Evolutionary conservation across 441 rosid species (phyloP).

Genomic region (Populus hybrid): DNA sequence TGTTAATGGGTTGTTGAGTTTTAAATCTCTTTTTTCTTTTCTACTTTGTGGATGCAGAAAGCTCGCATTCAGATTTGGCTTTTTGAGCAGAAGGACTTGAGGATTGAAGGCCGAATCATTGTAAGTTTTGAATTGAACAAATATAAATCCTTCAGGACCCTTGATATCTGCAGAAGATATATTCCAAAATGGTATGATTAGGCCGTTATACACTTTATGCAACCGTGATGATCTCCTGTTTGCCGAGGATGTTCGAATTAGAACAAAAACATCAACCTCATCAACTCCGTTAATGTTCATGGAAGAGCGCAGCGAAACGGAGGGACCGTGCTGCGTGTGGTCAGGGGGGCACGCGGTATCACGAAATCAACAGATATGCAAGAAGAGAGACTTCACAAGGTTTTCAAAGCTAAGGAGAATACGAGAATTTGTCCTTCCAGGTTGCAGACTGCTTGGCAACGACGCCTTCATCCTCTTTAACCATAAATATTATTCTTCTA

Average conservation of each 20-base stretch:
- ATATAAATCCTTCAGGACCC: background rate
- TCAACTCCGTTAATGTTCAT: background rate
- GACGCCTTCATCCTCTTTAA: background rate
- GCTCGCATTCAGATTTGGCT: slow-evolving; percentile 96
- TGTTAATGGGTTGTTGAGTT: background rate
- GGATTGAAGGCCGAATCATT: slow-evolving; percentile 90
- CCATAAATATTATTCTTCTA: background rate
- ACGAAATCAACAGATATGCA: background rate
- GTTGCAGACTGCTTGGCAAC: background rate
- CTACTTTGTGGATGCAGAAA: slow-evolving; percentile 41
- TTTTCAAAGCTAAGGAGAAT: background rate
- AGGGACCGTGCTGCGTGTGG: background rate
- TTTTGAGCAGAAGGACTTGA: slow-evolving; percentile 87
- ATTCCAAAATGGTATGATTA: background rate
- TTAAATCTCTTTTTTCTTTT: background rate
- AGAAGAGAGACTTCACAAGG: background rate
- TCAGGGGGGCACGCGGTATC: background rate
- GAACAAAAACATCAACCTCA: background rate
- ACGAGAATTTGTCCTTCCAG: background rate
- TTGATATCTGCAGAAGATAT: background rate
- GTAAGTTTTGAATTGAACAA: slow-evolving; percentile 37
- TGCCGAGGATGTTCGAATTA: background rate
- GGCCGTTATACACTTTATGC: background rate
- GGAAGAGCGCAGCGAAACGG: background rate
- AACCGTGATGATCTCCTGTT: background rate